Percentiles rank a stretch among this genome's conserved stretches.
phyloP scores from a whole-genome alignment of 2,329 filamentous ascomycete species.

The Aspergillus sp. region DNA sequence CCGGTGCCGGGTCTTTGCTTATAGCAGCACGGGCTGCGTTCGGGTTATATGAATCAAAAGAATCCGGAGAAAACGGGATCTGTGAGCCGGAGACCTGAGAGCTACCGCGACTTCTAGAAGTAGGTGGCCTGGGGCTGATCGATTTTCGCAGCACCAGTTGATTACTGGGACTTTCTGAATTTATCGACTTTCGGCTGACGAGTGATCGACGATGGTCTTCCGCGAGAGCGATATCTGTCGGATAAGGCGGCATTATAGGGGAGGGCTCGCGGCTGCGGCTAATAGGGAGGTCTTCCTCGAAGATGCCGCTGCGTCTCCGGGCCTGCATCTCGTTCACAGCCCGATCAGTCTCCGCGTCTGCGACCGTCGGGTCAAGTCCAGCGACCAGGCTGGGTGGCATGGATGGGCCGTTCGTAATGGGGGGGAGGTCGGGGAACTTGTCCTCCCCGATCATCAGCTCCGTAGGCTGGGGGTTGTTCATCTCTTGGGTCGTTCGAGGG shows the following conservation, averaged over 20 bases:
- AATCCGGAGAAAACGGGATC: conserved; percentile 61
- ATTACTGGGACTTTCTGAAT: conserved; percentile 19
- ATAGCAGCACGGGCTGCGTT: conserved; percentile 33
- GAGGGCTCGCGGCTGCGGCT: conserved; percentile 21
- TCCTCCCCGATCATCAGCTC: conserved; percentile 18
- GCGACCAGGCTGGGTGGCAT: conserved; percentile 44
- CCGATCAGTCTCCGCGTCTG: conserved; percentile 31
- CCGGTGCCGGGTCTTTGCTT: conserved; percentile 32
- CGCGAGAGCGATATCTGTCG: conserved; percentile 27
- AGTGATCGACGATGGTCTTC: conserved; percentile 26
- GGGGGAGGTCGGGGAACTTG: conserved; percentile 25
- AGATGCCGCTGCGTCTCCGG: conserved; percentile 25
- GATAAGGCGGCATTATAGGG: conserved; percentile 26
- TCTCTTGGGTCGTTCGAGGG: conserved; percentile 21
- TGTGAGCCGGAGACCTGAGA: conserved; percentile 55
- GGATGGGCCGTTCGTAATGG: conserved; percentile 25
- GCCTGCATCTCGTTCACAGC: conserved; percentile 27
- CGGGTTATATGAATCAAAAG: conserved; percentile 61
- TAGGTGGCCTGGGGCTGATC: conserved; percentile 56
- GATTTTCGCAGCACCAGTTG: conserved; percentile 55
- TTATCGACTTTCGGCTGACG: conserved; percentile 24
- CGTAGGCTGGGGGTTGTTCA: conserved; percentile 27
- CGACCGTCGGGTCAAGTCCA: conserved; percentile 38
- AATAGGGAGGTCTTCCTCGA: conserved; percentile 28
- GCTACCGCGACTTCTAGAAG: conserved; percentile 38